Evolutionary conservation across 169 alveolate species (phyloP).

Genomic region (Cryptosporidium andersoni): DNA sequence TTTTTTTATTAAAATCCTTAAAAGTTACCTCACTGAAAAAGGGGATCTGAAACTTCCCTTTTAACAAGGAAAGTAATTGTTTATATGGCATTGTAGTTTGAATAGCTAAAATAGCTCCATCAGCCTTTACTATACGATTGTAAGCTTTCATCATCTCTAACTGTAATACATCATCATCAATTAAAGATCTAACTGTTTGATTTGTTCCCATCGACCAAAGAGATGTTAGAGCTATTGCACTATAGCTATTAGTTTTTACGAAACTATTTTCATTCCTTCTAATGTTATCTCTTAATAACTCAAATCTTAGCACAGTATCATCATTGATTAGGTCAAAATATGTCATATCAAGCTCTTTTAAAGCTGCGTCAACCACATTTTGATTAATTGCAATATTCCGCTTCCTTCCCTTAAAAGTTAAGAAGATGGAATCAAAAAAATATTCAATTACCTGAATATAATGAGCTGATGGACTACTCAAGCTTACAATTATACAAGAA

Average conservation of each 20-base stretch:
- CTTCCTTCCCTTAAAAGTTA: slow-evolving; percentile 25
- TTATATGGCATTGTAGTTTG: slow-evolving; percentile 42
- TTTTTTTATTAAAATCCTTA: not conserved
- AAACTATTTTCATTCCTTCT: slow-evolving; percentile 7
- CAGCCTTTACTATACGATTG: slow-evolving; percentile 13
- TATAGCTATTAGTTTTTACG: slow-evolving; percentile 20
- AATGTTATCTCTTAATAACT: slow-evolving; percentile 32
- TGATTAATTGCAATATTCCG: slow-evolving; percentile 24
- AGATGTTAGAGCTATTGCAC: slow-evolving; percentile 16
- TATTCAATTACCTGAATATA: slow-evolving; percentile 34
- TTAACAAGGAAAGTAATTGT: slow-evolving; percentile 26
- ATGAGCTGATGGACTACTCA: slow-evolving; percentile 43
- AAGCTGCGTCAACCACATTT: slow-evolving; percentile 49
- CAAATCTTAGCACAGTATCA: slow-evolving; percentile 52
- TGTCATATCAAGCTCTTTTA: slow-evolving; percentile 18
- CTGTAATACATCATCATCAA: slow-evolving; percentile 44
- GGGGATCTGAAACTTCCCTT: slow-evolving; percentile 32
- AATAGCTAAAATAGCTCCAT: slow-evolving; percentile 4
- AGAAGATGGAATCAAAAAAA: slow-evolving; percentile 40
- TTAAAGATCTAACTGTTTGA: slow-evolving; percentile 8
- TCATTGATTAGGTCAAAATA: slow-evolving; percentile 33
- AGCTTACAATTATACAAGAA: slow-evolving; percentile 50
- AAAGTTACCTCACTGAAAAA: slow-evolving; percentile 3
- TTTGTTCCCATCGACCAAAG: slow-evolving; percentile 49
- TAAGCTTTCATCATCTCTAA: slow-evolving; percentile 47